Percentiles rank a stretch among this genome's conserved stretches.
Evolutionary conservation across 129 eudicot species (phyloP).

Genomic region (Flaveria bidentis): DNA sequence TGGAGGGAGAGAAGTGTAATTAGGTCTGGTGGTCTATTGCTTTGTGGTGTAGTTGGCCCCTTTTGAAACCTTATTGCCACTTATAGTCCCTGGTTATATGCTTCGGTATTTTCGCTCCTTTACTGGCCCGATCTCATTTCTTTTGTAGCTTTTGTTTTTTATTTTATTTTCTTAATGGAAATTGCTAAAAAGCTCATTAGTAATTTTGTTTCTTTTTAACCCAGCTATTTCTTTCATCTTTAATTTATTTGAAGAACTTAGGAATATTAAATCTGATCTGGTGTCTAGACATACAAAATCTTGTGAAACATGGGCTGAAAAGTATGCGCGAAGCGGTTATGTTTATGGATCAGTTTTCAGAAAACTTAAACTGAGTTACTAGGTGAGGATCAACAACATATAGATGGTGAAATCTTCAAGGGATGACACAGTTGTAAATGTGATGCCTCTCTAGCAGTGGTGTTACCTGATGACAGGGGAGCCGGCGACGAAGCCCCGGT

Average conservation of each 20-base stretch:
- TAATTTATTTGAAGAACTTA: neutral
- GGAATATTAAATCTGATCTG: neutral
- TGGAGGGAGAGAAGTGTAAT: slow-evolving; percentile 55
- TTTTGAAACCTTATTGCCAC: slow-evolving; percentile 16
- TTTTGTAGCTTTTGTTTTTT: neutral
- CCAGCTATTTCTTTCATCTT: neutral
- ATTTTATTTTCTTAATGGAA: too few relatives aligned
- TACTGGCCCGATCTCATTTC: neutral
- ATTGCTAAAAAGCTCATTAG: neutral
- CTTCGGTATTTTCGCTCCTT: neutral
- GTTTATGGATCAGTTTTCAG: too few relatives aligned
- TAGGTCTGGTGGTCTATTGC: slow-evolving; percentile 57
- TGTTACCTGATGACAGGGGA: too few relatives aligned
- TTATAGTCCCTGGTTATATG: slow-evolving; percentile 18
- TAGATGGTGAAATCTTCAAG: too few relatives aligned
- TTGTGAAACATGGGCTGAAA: neutral
- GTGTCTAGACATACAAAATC: too few relatives aligned
- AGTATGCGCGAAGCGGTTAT: too few relatives aligned
- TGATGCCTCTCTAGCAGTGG: too few relatives aligned
- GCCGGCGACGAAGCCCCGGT: too few relatives aligned
- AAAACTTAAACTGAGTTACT: too few relatives aligned
- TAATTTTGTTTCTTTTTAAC: neutral
- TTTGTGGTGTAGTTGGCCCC: slow-evolving; percentile 42
- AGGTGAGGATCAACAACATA: too few relatives aligned
- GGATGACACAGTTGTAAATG: too few relatives aligned